Base-by-base conservation (phyloP, 2,329 filamentous ascomycete genomes). In the Hypomyces perniciosus region DNA sequence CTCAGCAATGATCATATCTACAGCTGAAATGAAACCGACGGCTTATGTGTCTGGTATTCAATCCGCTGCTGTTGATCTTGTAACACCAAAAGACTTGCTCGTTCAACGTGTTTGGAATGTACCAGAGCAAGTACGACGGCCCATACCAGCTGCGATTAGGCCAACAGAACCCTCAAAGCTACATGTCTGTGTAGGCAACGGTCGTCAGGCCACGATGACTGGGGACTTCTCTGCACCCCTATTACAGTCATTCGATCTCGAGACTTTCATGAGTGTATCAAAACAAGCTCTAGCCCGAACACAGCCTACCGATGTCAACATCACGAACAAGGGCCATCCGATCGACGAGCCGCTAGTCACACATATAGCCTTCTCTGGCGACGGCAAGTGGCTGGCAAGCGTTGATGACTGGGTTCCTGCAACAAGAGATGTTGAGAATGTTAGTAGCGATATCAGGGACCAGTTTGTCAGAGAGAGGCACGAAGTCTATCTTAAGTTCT, bases 401-500 rank as follows among this genome's bases (percentile, higher is more conserved):
- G 80, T 95, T 1, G 93, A 99, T 64, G 88, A 91, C 62, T 99
- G 93, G 93, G 78, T 79, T 46, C 90, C 90, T 1, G 82, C 88
- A 8, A 70, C 73, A 9, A 74, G 79, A 53, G 90, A 96, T 62
- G 69, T 88, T 10, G 77, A 80, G 37, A 77, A 63, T 41, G 59
- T 69, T 1, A 60, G 57, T 30, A 54, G 59, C 29, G 68, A 71
- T 20, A 59, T 61, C 53, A 67, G 62, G 54, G 72, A 69, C 57
- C 75, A 71, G 46, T 75, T 80, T 51, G 68, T 73, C 30, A 69
- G 70, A 31, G 75, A 77, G 54, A 76, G 74, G 55, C 78, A 78
- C 40, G 92, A 97, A 65, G 80, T 90, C 1, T 88, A 87, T 61
- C 75, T 99, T 45, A 96, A 96, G 65, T 93, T 99, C 65, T 99